Evolutionary conservation across 2,329 filamentous ascomycete genomes (phyloP).

Genomic region (Penicillium sumatraense): DNA sequence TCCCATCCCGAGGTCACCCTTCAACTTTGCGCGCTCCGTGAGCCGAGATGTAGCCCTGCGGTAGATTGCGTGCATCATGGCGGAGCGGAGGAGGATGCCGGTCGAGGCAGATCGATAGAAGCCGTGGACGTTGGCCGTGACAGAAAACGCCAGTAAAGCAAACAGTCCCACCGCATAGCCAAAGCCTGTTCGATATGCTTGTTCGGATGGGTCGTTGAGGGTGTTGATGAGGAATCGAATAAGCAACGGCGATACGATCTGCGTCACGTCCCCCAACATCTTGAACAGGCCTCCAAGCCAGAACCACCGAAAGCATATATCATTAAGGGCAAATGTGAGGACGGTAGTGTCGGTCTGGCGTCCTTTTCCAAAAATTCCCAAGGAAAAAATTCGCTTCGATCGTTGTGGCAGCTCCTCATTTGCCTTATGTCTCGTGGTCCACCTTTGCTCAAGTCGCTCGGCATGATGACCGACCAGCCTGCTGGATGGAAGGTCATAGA

Average conservation of each 20-base stretch:
- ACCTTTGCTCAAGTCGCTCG: not conserved
- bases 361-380: not conserved
- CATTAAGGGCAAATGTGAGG: not conserved
- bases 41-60: not conserved
- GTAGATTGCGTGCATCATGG: not conserved
- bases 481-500: not conserved
- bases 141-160: not conserved
- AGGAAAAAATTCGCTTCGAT: no score
- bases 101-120: not conserved
- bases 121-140: not conserved
- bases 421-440: not conserved
- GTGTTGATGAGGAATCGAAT: not conserved
- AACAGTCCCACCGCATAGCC: not conserved
- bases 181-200: not conserved
- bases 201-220: not conserved
- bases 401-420: not conserved
- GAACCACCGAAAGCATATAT: not conserved
- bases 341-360: not conserved
- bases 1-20: not conserved
- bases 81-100: not conserved
- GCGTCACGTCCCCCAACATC: not conserved
- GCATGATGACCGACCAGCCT: not conserved
- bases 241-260: not conserved
- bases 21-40: not conserved
- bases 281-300: not conserved